phyloP scores from a whole-genome alignment of 2,329 filamentous ascomycete species.

The Exophiala sp. region DNA sequence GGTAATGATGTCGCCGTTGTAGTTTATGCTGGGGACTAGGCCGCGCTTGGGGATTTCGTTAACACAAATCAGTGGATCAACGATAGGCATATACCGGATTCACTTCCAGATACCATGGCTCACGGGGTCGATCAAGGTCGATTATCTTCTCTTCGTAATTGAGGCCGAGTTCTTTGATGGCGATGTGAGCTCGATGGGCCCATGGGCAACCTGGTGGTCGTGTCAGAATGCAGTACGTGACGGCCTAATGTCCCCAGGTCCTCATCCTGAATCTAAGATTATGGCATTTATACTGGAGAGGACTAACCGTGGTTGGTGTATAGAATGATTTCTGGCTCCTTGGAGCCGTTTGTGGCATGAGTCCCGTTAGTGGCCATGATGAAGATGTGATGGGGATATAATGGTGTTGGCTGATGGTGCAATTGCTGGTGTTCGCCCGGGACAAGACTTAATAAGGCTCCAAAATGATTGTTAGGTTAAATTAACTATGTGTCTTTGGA shows the following conservation, averaged over 20 bases:
- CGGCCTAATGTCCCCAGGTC: too few species aligned
- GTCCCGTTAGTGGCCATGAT: background rate
- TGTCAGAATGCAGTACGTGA: too few species aligned
- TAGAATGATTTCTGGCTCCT: conserved; percentile 47
- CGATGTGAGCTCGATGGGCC: conserved; percentile 72
- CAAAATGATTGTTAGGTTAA: too few species aligned
- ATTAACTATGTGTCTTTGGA: too few species aligned
- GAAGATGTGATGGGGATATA: background rate
- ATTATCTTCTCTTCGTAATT: conserved; percentile 69
- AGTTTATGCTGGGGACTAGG: conserved; percentile 63
- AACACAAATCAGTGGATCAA: too few species aligned
- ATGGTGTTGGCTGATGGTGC: too few species aligned
- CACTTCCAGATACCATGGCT: conserved; percentile 69
- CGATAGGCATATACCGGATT: conserved; percentile 56
- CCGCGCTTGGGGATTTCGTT: conserved; percentile 50
- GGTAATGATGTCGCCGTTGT: conserved; percentile 64
- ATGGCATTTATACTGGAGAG: too few species aligned
- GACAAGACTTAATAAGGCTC: too few species aligned
- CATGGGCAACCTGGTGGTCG: conserved; percentile 54
- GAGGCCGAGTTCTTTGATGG: conserved; percentile 62
- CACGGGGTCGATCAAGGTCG: conserved; percentile 65
- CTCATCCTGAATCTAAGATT: too few species aligned
- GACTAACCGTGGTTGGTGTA: conserved; percentile 60
- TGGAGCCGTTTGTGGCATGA: background rate
- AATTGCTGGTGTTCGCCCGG: too few species aligned